Evolutionary conservation across 495 filamentous ascomycete species (phyloP).

Genomic region (Eremomyces bilateralis): DNA sequence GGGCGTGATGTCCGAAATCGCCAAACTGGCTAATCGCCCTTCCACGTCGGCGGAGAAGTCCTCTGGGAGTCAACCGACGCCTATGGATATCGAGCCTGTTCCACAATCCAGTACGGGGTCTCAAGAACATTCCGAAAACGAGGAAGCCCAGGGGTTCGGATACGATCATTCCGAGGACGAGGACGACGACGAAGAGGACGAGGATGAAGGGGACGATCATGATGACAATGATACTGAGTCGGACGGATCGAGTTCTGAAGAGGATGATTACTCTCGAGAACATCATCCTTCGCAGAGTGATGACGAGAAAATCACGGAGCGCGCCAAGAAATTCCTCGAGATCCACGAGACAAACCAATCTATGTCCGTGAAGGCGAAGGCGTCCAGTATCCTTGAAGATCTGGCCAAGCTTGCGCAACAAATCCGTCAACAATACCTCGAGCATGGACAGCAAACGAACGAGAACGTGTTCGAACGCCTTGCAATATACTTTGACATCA

Average conservation of each 20-base stretch:
- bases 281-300: conserved; percentile 24
- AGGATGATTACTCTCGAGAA: no score
- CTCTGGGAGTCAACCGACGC: conserved; percentile 5
- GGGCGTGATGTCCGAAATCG: conserved; percentile 82
- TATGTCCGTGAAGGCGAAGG: conserved; percentile 52
- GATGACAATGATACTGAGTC: conserved; percentile 34
- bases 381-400: conserved; percentile 47
- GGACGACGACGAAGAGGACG: conserved; percentile 30
- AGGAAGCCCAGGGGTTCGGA: no score
- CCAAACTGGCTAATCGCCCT: conserved; percentile 42
- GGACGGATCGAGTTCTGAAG: conserved; percentile 32
- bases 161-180: conserved; percentile 26
- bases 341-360: conserved; percentile 53
- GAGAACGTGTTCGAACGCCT: conserved; percentile 49
- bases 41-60: conserved; percentile 18
- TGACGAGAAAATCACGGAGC: conserved; percentile 48
- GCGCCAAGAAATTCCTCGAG: conserved; percentile 65
- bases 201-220: conserved; percentile 37
- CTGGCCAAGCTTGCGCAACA: conserved; percentile 49
- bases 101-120: conserved; percentile 3
- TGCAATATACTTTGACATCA: conserved; percentile 72
- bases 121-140: conserved; percentile 12
- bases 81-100: conserved; percentile 8
- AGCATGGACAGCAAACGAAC: conserved; percentile 29
- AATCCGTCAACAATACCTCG: conserved; percentile 45